Evolutionary conservation across 2,329 filamentous ascomycete genomes (phyloP), one percentile per base, ranked within the genome.

Genomic region (Pseudogymnoascus sp.): DNA sequence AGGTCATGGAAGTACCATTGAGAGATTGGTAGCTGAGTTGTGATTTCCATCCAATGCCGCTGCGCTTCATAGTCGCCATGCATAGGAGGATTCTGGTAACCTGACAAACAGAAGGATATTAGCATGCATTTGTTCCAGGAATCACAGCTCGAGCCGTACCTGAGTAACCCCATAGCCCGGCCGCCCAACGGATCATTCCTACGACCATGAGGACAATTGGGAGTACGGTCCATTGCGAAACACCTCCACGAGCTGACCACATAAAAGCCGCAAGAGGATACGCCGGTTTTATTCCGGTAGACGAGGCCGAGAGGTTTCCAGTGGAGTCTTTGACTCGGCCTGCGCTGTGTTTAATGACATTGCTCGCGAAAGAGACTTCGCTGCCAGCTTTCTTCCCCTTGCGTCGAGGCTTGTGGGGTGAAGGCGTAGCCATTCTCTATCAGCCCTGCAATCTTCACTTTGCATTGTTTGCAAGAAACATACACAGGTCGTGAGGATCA

Each of bases 1-100:
- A 97, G 80, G 73, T 99, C 92, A 74, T 99, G 91, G 72, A 96
- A 96, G 75, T 99, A 99, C 94, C 95, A 99, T 74, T 94, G 89
- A 9, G 91, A 94, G 38, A 95, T 82, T 12, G 94, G 94, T 1
- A 99, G 80, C 64, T 96, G 85, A 7, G 85, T 90, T 1, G 94
- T 97, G 67, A 99, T 81, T 72, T 99, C 94, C 92, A 99, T 96
- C 94, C 94, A 99, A 75, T 99, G 94, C 69, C 94, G 81, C 75
- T 99, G 94, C 3, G 95, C 94, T 78, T 99, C 94, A 76, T 96
- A 99, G 75, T 99, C 94, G 67, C 94, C 94, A 72, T 92, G 90
- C 86, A 97, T 92, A 5, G 94, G 94, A 36, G 92, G 92, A 64
- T 84, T 85, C 64, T 88, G 80, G 71, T 88, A 90, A 62, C 93